Evolutionary conservation across 2,329 filamentous ascomycete species (phyloP), one percentile per base, ranked within the genome.

Genomic region (Mycosphaerella arachidis): DNA sequence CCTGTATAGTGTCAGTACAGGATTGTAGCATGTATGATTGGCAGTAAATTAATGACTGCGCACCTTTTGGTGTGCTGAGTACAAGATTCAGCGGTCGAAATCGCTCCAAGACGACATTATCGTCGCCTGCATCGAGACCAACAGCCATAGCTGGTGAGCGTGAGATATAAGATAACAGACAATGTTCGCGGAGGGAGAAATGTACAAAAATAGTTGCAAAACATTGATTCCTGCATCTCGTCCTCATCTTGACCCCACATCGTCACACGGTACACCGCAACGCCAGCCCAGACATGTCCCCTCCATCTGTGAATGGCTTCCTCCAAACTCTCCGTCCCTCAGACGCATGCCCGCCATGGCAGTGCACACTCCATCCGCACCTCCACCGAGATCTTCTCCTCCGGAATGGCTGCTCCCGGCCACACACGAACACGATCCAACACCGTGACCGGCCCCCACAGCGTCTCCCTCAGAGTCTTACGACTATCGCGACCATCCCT

Each of bases 401-500:
- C 27, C 30, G 30, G 50, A 29, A 69, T 70, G 65, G 66, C 63
- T 51, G n/a, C 62, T 29, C 51, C 55, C 57, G 46, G 55, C 54
- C 75, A 76, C 62, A 71, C 74, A 55, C 73, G 75, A 53, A 70
- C 71, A 20, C 72, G 73, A 53, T 75, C 75, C 7, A 68, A 70
- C 61, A 73, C 73, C 12, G 74, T 50, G 63, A 63, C 60, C 46
- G 72, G 72, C 5, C 90, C 93, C 0, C 94, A 97, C 75, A 85
- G 88, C 16, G 81, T 91, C 64, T 92, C 96, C 63, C 79, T 97
- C 52, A 94, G 96, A 76, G 86, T 89, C 16, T 78, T 97, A 56
- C 80, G 97, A 60, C 84, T 97, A 60, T 96, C 92, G 0, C 87
- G 90, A 13, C 92, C 90, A 1, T 88, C 89, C 3, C 84, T 93